Conservation (phyloP, 352 stramenopile species). For the Phytophthora ohioensis region DNA sequence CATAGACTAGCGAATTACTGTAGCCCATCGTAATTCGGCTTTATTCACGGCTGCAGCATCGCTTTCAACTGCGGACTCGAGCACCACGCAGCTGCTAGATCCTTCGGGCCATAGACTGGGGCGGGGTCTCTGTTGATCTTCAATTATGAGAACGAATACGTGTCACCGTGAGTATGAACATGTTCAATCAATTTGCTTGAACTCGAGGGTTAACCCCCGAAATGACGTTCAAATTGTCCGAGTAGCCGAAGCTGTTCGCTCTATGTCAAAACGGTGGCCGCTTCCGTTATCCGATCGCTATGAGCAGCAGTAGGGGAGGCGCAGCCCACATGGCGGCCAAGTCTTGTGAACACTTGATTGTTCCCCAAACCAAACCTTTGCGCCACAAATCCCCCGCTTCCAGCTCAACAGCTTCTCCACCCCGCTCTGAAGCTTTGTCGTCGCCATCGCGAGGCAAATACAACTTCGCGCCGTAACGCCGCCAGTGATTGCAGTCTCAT, state of each 20-base stretch:
- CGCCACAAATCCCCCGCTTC: constrained; percentile 28
- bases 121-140: too few relatives aligned
- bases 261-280: not conserved
- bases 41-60: not conserved
- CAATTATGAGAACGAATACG: too few relatives aligned
- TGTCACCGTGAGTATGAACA: too few relatives aligned
- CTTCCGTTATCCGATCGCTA: constrained; percentile 25
- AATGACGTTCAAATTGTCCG: constrained; percentile 4
- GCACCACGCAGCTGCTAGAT: too few relatives aligned
- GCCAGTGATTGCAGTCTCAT: not conserved
- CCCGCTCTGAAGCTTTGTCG: not conserved
- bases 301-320: constrained; percentile 25
- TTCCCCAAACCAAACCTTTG: constrained; percentile 14
- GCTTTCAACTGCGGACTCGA: too few relatives aligned
- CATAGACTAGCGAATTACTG: constrained; percentile 22
- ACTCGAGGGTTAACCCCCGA: constrained; percentile 3
- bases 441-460: not conserved
- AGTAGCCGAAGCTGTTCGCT: not conserved
- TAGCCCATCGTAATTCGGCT: not conserved
- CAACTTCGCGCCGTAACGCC: constrained; percentile 9
- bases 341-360: constrained; percentile 37
- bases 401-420: constrained; percentile 24
- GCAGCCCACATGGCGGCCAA: constrained; percentile 18
- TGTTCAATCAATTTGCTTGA: constrained; percentile 33
- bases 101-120: too few relatives aligned